phyloP scores from a whole-genome alignment of 148 eudicot species.

The Silene conica region DNA sequence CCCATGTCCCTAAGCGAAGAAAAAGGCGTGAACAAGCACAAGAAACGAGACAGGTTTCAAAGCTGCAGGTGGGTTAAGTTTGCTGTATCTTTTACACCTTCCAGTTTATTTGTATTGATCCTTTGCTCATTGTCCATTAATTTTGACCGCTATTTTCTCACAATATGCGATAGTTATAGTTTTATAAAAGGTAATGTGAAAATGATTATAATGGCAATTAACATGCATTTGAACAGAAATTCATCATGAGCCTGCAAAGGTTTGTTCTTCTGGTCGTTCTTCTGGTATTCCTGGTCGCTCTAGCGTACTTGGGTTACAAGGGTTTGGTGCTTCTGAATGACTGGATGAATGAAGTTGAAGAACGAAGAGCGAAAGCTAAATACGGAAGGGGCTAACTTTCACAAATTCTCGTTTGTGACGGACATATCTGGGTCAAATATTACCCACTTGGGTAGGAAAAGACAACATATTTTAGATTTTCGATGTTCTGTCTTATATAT shows the following conservation, averaged over 20 bases:
- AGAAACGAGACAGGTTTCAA: conserved; percentile 47
- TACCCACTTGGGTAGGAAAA: too few species aligned
- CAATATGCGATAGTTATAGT: too few species aligned
- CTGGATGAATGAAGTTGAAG: conserved; percentile 86
- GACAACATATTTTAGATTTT: too few species aligned
- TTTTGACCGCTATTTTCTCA: too few species aligned
- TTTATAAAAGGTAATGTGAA: too few species aligned
- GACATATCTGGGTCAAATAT: too few species aligned
- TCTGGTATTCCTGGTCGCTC: conserved; percentile 36
- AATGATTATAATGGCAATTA: conserved; percentile 6
- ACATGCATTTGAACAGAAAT: conserved; percentile 46
- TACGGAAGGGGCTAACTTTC: conserved; percentile 37
- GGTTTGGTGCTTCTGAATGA: conserved; percentile 69
- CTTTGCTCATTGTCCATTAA: too few species aligned
- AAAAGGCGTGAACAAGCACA: conserved; percentile 52
- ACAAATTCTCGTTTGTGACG: too few species aligned
- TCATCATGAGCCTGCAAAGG: conserved; percentile 29
- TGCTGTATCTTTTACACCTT: background rate
- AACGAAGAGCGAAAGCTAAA: conserved; percentile 48
- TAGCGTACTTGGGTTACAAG: conserved; percentile 58
- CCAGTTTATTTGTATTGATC: background rate
- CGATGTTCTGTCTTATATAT: too few species aligned
- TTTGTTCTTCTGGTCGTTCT: conserved; percentile 38
- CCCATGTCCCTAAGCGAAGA: conserved; percentile 47
- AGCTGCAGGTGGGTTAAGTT: conserved; percentile 47